Percentiles rank a stretch among this genome's conserved stretches.
These are phyloP conservation scores for Fusarium agapanthi DNA, from an alignment of 2,329 filamentous ascomycete genomes.

Conservation along the genomic window DNA sequence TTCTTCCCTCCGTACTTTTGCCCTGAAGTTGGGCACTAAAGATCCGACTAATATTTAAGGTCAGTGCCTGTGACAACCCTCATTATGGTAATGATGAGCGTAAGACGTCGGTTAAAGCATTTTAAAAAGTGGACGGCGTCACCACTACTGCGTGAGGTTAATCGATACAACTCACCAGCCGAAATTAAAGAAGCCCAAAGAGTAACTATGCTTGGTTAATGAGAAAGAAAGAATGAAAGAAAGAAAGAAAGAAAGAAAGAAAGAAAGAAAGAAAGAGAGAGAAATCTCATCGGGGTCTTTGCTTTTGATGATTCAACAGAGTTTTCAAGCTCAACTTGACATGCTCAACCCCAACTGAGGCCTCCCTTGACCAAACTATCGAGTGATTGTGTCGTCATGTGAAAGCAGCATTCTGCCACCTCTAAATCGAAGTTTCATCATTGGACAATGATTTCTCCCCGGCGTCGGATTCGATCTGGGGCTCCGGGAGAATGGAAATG, in stretches of 20 bases:
- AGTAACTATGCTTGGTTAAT: not conserved
- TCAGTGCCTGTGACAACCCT: not conserved
- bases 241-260: too few species aligned
- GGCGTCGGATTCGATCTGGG: slow-evolving; percentile 2
- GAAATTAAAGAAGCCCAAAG: slow-evolving; percentile 17
- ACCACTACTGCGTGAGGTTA: slow-evolving; percentile 28
- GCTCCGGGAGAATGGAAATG: not conserved
- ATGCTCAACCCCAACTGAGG: not conserved
- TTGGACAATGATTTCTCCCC: slow-evolving; percentile 12
- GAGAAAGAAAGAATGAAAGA: not conserved
- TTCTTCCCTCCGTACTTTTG: not conserved
- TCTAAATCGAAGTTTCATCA: slow-evolving; percentile 9
- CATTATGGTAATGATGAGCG: slow-evolving; percentile 29
- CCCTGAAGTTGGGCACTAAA: slow-evolving; percentile 23
- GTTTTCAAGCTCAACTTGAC: not conserved
- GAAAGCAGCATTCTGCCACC: slow-evolving; percentile 19
- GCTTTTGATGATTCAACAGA: not conserved
- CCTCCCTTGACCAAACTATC: slow-evolving; percentile 10
- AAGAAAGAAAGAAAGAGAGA: too few species aligned
- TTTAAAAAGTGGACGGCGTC: slow-evolving; percentile 28
- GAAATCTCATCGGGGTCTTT: not conserved
- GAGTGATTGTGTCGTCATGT: slow-evolving; percentile 29
- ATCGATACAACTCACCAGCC: slow-evolving; percentile 6
- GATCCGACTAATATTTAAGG: slow-evolving; percentile 4
- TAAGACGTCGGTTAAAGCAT: slow-evolving; percentile 20